Evolutionary conservation across 2,329 filamentous ascomycete species (phyloP), one percentile per base, ranked within the genome.

Genomic region (Fusarium pseudoanthophilum): DNA sequence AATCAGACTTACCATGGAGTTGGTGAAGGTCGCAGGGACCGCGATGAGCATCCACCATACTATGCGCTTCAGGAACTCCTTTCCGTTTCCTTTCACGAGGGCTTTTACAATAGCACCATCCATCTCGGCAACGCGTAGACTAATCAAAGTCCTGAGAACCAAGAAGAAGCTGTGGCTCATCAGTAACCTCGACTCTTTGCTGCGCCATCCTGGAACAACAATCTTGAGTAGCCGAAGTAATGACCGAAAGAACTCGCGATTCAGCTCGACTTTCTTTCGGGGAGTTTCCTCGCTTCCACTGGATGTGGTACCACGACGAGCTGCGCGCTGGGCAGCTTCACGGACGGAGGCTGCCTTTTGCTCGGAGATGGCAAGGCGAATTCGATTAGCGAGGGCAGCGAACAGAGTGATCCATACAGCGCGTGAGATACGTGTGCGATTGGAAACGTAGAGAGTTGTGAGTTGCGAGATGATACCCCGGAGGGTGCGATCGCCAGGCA

Each of bases 21-120:
- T 99, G 45, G 96, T 99, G 81, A 98, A 98, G 0, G 96, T 98
- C 4, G 96, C 96, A 15, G 96, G 96, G 21, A 99, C 88, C 32
- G 96, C 95, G 74, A 99, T 96, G 62, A 95, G 82, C 96, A 99
- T 99, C 96, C 96, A 99, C 95, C 95, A 98, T 11, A 97, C 89
- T 77, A 99, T 91, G 1, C 94, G 91, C 76, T 92, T 91, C 77
- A 98, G 80, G 75, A 99, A 99, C 74, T 97, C 95, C 82, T 91
- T 93, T 21, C 95, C 96, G 75, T 92, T 96, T 4, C 96, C 96
- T 82, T 95, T 92, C 51, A 99, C 95, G 63, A 99, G 85, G 73
- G 91, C 95, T 84, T 96, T 97, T 67, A 99, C 96, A 68, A 99
- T 90, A 69, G 92, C 91, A 51, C 96, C 96, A 83, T 99, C 96